A percentile compares a stretch with the other conserved stretches of the same genome.
Evolutionary conservation across 768 basidiomycete genomes (phyloP).

Genomic region (Collybia nuda): DNA sequence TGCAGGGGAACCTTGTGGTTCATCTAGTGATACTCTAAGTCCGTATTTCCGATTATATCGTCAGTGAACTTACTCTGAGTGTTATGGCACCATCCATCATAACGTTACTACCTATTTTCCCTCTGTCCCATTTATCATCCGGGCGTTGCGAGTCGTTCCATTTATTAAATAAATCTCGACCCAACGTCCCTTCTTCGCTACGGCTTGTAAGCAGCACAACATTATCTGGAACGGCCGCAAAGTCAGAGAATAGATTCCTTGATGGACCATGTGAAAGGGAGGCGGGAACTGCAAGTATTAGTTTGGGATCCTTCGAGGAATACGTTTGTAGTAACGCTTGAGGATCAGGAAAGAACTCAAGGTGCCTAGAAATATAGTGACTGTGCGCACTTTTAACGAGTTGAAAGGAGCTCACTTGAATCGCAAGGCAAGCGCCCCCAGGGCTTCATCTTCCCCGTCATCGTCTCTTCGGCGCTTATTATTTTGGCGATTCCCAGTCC

Average conservation of each 20-base stretch:
- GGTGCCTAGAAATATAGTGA: constrained; percentile 49
- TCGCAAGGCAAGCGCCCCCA: constrained; percentile 83
- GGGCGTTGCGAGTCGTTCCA: constrained; percentile 86
- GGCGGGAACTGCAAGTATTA: constrained; percentile 91
- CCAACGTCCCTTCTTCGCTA: constrained; percentile 79
- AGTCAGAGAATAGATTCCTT: constrained; percentile 80
- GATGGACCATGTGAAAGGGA: constrained; percentile 93
- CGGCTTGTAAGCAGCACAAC: constrained; percentile 84
- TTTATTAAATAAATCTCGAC: constrained; percentile 73
- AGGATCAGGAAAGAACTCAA: constrained; percentile 90
- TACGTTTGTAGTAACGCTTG: constrained; percentile 79
- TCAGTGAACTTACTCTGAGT: constrained; percentile 53
- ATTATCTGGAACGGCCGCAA: constrained; percentile 81
- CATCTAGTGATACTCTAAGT: constrained; percentile 47
- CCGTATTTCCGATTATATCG: not conserved
- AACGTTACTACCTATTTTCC: constrained; percentile 82
- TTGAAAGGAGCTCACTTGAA: constrained; percentile 67
- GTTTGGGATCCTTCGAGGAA: constrained; percentile 86
- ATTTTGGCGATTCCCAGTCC: constrained; percentile 50
- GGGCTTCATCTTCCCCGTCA: constrained; percentile 77
- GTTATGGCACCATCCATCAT: constrained; percentile 74
- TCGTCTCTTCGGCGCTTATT: constrained; percentile 61
- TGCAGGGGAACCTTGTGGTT: constrained; percentile 87
- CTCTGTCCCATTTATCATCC: constrained; percentile 85
- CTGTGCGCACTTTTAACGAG: not conserved